Evolutionary conservation across 139 green algal genomes (phyloP), one percentile per base, ranked within the genome.

Genomic region (Chlorella sp.): DNA sequence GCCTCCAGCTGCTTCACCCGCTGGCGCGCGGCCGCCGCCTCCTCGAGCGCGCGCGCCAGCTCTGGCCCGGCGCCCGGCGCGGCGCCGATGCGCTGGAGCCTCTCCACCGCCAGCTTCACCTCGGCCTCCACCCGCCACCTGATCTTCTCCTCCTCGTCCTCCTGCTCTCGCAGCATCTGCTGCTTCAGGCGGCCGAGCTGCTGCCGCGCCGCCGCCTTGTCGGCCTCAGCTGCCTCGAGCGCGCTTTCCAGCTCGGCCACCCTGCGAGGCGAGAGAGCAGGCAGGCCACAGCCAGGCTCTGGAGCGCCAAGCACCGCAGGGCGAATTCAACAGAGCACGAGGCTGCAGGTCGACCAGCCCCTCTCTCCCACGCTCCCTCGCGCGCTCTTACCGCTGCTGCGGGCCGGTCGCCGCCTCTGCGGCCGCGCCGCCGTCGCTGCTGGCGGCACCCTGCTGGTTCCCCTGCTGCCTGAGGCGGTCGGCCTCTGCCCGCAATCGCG

Each of bases 131-230:
- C 80, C 0, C 80, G 72, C 80, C 80, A 85, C 72, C 53, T 70
- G 35, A 85, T 69, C 51, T 85, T 85, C 35, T 85, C 80, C 60
- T 85, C 80, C 53, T 85, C 80, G 19, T 85, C 75, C 33, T 84
- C 76, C 67, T 85, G 79, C 31, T 81, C 74, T 8, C 27, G 61
- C 46, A 84, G 64, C 79, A 84, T 84, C 71, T 84, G 79, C 60
- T 76, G 56, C 68, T 84, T 84, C 56, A 84, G 67, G 29, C 67
- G 55, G 19, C 38, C 58, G 53, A 85, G 59, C 48, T 85, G 79
- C 45, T 78, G 56, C 64, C 53, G 74, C 36, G 66, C 55, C 11
- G 63, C 71, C 8, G 56, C 63, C n/a, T 65, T 56, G 5, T 78
- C 79, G 0, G n/a, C 73, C 14, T 78, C 73, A 3, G 53, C 55